A percentile compares a stretch with the other conserved stretches of the same genome.
Conservation (phyloP, 1,284 basidiomycete genomes). For the Sanghuangporus weigelae region DNA sequence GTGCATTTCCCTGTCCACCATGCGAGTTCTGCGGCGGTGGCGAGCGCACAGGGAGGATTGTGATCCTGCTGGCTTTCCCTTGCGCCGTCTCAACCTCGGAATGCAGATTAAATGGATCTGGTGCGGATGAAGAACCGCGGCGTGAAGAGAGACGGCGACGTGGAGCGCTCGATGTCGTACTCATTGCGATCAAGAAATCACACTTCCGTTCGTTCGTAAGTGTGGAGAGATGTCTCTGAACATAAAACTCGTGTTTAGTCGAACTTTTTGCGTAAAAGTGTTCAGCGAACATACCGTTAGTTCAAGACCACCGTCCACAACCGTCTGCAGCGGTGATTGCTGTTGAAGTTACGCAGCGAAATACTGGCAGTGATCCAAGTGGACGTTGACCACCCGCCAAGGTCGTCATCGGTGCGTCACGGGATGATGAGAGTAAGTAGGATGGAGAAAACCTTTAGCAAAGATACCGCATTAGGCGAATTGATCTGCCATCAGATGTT, state of each 20-base stretch:
- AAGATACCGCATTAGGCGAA: not conserved
- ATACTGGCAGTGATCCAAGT: not conserved
- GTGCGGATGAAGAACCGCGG: constrained; percentile 27
- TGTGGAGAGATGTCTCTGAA: too few species aligned
- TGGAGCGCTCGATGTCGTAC: constrained; percentile 9
- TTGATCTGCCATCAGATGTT: not conserved
- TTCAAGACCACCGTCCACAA: too few species aligned
- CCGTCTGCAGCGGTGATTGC: too few species aligned
- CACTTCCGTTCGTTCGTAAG: not conserved
- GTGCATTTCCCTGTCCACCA: constrained; percentile 9
- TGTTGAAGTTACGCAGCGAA: too few species aligned
- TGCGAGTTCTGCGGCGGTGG: constrained; percentile 11
- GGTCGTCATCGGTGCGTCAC: not conserved
- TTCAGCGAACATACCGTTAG: too few species aligned
- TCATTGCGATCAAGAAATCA: not conserved
- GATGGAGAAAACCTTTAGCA: not conserved
- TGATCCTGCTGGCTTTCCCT: constrained; percentile 25
- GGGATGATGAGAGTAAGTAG: not conserved
- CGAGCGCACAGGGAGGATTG: constrained; percentile 27
- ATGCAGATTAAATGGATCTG: constrained; percentile 27
- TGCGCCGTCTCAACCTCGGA: constrained; percentile 20
- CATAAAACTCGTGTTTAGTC: too few species aligned
- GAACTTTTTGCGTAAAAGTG: too few species aligned
- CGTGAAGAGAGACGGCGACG: constrained; percentile 24
- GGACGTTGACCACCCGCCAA: not conserved